phyloP scores from a whole-genome alignment of 768 basidiomycete species.

The Russula compacta region DNA sequence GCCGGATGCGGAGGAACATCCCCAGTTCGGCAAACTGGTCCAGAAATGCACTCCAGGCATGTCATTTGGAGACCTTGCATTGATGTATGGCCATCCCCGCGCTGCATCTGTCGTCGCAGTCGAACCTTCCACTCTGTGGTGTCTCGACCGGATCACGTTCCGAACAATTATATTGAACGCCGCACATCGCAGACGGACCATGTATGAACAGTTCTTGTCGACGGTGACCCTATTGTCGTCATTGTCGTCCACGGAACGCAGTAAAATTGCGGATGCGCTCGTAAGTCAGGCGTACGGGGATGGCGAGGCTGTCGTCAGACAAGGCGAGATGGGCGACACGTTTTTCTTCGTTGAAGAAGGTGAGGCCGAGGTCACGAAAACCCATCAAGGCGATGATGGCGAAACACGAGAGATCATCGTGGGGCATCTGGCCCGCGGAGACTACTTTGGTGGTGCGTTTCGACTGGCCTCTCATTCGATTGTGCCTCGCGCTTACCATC shows the following conservation, averaged over 20 bases:
- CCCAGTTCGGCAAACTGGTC: constrained; percentile 72
- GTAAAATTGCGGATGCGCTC: constrained; percentile 96
- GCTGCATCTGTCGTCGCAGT: constrained; percentile 89
- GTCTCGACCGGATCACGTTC: constrained; percentile 95
- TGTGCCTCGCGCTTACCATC: constrained; percentile 7
- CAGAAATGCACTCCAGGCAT: constrained; percentile 75
- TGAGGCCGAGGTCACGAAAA: constrained; percentile 79
- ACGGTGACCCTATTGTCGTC: constrained; percentile 82
- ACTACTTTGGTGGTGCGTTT: constrained; percentile 91
- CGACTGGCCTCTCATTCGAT: background rate
- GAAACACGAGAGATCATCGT: constrained; percentile 59
- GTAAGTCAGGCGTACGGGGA: constrained; percentile 73
- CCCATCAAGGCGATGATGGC: constrained; percentile 48
- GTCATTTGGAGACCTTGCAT: constrained; percentile 91
- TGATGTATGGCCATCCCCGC: constrained; percentile 97
- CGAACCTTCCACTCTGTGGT: constrained; percentile 81
- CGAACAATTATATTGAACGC: constrained; percentile 94
- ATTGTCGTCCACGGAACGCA: constrained; percentile 78
- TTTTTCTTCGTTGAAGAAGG: constrained; percentile 98
- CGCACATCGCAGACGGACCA: constrained; percentile 80
- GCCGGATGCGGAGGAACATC: constrained; percentile 38
- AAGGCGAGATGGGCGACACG: constrained; percentile 94
- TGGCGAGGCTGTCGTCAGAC: constrained; percentile 79
- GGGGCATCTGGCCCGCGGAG: constrained; percentile 74
- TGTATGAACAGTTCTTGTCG: constrained; percentile 95